Evolutionary conservation across 768 basidiomycete species (phyloP).

Genomic region (Chalciporus pseudorubinellus): DNA sequence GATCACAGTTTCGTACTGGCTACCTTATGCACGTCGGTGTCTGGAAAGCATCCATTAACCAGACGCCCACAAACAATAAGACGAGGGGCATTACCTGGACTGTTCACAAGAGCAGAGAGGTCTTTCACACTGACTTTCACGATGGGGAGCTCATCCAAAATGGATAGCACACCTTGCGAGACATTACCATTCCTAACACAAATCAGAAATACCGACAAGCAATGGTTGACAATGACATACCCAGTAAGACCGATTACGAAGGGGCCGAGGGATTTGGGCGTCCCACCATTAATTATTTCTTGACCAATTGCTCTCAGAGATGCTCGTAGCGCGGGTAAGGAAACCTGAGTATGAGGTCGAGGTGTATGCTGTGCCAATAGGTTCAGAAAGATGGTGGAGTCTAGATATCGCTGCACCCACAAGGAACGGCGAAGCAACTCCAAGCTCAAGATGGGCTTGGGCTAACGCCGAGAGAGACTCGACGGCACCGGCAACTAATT

Average conservation of each 20-base stretch:
- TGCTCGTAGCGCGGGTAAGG: slow-evolving; percentile 49
- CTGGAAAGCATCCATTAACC: slow-evolving; percentile 30
- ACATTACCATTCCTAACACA: slow-evolving; percentile 72
- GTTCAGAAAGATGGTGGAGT: background rate
- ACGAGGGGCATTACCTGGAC: slow-evolving; percentile 41
- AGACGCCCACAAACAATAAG: background rate
- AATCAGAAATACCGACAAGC: background rate
- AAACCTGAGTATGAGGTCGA: slow-evolving; percentile 71
- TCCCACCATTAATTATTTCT: slow-evolving; percentile 53
- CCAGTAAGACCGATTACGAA: slow-evolving; percentile 82
- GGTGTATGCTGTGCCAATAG: slow-evolving; percentile 55
- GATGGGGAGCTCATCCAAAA: slow-evolving; percentile 69
- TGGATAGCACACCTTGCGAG: slow-evolving; percentile 69
- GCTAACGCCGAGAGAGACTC: slow-evolving; percentile 81
- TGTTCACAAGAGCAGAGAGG: slow-evolving; percentile 52
- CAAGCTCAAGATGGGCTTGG: slow-evolving; percentile 72
- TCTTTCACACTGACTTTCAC: slow-evolving; percentile 54
- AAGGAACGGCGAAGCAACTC: slow-evolving; percentile 80
- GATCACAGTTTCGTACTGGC: background rate
- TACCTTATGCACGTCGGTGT: slow-evolving; percentile 59
- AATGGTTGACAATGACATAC: slow-evolving; percentile 36
- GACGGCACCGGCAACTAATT: slow-evolving; percentile 74
- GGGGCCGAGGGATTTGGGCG: slow-evolving; percentile 66
- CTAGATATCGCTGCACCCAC: slow-evolving; percentile 39
- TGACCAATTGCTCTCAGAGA: slow-evolving; percentile 58